These are phyloP conservation scores for Hyaloscypha hepaticicola DNA, from an alignment of 495 filamentous ascomycete species.

Conservation along the genomic window DNA sequence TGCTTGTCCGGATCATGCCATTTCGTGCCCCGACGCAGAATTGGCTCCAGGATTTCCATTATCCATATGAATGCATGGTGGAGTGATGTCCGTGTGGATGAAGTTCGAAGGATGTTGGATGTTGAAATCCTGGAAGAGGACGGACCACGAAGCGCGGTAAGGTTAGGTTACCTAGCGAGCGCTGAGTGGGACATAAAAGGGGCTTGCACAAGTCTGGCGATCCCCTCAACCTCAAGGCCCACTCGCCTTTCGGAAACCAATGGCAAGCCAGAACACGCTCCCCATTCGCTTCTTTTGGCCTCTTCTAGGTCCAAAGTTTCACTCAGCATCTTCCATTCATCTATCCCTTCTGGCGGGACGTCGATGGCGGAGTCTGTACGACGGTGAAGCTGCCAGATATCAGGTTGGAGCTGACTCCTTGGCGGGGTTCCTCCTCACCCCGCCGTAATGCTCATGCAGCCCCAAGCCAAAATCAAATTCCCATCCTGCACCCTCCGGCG, in stretches of 20 bases:
- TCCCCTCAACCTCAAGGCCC: background rate
- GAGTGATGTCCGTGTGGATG: background rate
- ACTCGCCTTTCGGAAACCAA: too few relatives aligned
- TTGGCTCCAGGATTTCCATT: background rate
- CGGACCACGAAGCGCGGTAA: background rate
- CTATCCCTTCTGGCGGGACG: background rate
- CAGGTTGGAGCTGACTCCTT: background rate
- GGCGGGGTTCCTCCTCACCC: background rate
- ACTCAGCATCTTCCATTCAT: background rate
- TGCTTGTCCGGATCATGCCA: background rate
- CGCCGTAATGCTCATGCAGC: conserved; percentile 14
- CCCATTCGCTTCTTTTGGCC: background rate
- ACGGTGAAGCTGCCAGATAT: background rate
- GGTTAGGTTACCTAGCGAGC: background rate
- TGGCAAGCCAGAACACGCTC: background rate
- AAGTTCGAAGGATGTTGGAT: background rate
- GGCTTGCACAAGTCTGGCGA: background rate
- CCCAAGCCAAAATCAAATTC: background rate
- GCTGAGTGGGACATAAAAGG: background rate
- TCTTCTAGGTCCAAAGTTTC: background rate
- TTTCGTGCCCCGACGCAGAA: background rate
- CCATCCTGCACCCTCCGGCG: background rate
- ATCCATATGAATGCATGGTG: background rate
- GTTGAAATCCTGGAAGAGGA: background rate
- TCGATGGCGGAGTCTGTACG: background rate